Percentiles rank a stretch among this genome's conserved stretches.
Evolutionary conservation across 352 stramenopile species (phyloP).

Genomic region (Phytophthora sojae): DNA sequence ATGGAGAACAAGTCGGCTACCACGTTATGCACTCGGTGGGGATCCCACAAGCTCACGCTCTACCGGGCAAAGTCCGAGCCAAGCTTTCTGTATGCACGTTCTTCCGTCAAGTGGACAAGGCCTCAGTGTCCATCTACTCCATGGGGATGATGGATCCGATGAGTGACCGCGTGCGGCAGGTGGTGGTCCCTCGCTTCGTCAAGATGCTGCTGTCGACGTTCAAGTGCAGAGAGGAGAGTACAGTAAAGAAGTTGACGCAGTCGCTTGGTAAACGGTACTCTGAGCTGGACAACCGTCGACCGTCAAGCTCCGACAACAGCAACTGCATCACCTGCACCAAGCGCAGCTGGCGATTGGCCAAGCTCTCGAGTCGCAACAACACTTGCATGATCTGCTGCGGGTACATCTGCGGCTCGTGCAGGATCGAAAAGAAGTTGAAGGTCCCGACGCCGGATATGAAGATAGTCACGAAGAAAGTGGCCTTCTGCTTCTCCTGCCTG

Average conservation of each 20-base stretch:
- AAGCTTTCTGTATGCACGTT: slow-evolving; percentile 46
- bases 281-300: slow-evolving; percentile 18
- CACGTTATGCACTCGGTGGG: slow-evolving; percentile 66
- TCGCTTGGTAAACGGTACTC: slow-evolving; percentile 22
- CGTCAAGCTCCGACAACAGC: slow-evolving; percentile 4
- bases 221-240: slow-evolving; percentile 13
- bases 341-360: slow-evolving; percentile 17
- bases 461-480: slow-evolving; percentile 33
- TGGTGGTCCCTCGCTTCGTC: slow-evolving; percentile 33
- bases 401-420: slow-evolving; percentile 38
- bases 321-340: slow-evolving; percentile 33
- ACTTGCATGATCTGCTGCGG: slow-evolving; percentile 36
- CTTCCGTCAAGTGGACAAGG: slow-evolving; percentile 37
- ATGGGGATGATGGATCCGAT: slow-evolving; percentile 35
- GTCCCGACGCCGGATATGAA: slow-evolving; percentile 24
- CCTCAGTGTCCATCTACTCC: slow-evolving; percentile 35
- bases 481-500: slow-evolving; percentile 45
- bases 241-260: slow-evolving; percentile 32
- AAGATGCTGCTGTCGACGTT: slow-evolving; percentile 33
- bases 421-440: slow-evolving; percentile 39
- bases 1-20: slow-evolving; percentile 47
- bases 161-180: slow-evolving; percentile 22
- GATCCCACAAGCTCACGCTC: slow-evolving; percentile 38
- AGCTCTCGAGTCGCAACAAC: slow-evolving; percentile 21
- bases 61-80: slow-evolving; percentile 41